A percentile compares a stretch with the other conserved stretches of the same genome.
Conservation (phyloP, 345 rosid genomes). For the Eucalyptus dawsonii region DNA sequence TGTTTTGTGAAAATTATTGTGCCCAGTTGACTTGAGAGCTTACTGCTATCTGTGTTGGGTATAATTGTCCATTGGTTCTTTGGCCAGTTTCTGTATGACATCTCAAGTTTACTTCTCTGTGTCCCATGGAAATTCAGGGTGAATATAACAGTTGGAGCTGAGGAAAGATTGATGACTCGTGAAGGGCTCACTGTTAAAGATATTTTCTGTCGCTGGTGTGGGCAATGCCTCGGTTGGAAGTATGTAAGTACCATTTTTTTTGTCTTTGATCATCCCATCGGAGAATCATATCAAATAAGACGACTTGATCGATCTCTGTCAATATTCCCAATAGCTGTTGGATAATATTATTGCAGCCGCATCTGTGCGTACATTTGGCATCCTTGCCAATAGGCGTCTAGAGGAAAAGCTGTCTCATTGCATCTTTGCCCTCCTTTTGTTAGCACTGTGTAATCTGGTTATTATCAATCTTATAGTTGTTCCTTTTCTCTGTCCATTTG, state of each 20-base stretch:
- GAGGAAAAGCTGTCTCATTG: background rate
- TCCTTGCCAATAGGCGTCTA: background rate
- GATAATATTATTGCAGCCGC: background rate
- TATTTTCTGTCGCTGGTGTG: conserved; percentile 28
- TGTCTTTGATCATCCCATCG: background rate
- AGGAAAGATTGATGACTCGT: conserved; percentile 21
- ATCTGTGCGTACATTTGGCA: background rate
- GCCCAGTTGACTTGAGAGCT: background rate
- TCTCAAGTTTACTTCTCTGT: background rate
- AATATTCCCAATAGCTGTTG: background rate
- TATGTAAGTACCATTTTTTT: conserved; percentile 8
- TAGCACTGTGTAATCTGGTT: background rate
- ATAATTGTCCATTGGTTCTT: background rate
- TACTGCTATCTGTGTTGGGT: background rate
- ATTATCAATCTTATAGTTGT: background rate
- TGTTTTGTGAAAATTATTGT: background rate
- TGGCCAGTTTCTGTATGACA: background rate
- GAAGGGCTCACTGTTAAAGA: conserved; percentile 34
- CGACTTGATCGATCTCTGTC: background rate
- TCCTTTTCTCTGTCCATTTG: background rate
- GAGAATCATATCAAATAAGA: background rate
- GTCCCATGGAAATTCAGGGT: conserved; percentile 5
- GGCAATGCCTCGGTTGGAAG: conserved; percentile 39
- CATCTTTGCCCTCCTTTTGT: background rate
- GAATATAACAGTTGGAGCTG: conserved; percentile 16